phyloP scores from a whole-genome alignment of 306 rosid genomes.

The Corylus heterophylla region DNA sequence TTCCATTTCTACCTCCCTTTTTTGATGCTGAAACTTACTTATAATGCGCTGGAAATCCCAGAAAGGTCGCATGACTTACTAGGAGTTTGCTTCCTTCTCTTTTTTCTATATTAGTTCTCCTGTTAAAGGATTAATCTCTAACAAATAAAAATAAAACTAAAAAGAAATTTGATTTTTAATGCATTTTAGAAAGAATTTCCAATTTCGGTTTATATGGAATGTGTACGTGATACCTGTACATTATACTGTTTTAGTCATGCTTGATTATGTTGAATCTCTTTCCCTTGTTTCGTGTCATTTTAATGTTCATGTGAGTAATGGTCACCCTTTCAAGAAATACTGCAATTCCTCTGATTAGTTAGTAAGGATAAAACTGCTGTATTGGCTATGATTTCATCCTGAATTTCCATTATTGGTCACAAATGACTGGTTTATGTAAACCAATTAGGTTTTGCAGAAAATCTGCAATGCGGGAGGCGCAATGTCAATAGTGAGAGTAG shows the following conservation, averaged over 20 bases:
- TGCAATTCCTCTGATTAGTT: background rate
- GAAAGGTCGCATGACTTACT: background rate
- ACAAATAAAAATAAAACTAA: too few relatives aligned
- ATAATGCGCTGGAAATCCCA: background rate
- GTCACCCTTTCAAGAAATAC: background rate
- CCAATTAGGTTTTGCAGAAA: background rate
- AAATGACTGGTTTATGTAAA: background rate
- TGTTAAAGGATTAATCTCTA: background rate
- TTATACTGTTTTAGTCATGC: too few relatives aligned
- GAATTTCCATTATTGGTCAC: background rate
- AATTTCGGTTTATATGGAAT: background rate
- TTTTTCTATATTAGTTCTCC: background rate
- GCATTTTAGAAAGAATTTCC: too few relatives aligned
- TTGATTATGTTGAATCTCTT: too few relatives aligned
- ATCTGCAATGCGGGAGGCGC: background rate
- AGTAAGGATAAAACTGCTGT: background rate
- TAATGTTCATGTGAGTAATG: background rate
- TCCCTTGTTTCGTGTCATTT: background rate
- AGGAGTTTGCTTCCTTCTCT: background rate
- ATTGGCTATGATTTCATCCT: background rate
- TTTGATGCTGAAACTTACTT: background rate
- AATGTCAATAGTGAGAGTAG: background rate
- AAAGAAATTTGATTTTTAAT: too few relatives aligned
- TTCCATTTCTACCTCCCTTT: background rate
- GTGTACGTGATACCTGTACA: background rate